Percentiles rank a stretch among this genome's conserved stretches.
phyloP scores from a whole-genome alignment of 1,284 basidiomycete species.

The Garcileccinum viscosum region DNA sequence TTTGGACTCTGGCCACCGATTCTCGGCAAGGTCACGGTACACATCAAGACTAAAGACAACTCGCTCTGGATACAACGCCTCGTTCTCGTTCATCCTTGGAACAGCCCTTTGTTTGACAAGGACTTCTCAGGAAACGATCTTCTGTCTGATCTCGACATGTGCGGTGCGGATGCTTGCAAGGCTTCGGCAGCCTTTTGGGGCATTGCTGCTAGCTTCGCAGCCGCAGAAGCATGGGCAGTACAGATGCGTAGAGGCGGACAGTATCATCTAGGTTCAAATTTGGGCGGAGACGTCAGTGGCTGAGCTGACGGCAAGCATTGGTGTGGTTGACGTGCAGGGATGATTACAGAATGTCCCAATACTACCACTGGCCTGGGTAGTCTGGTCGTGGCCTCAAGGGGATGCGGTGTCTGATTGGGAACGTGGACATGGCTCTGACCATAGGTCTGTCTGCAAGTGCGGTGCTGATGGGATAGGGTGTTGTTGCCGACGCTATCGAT shows the following conservation, averaged over 20 bases:
- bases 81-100: not conserved
- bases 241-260: not conserved
- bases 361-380: no score
- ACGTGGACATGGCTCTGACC: no score
- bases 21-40: not conserved
- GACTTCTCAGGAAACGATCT: not conserved
- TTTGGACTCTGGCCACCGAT: no score
- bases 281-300: not conserved
- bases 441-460: no score
- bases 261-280: not conserved
- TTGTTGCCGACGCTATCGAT: no score
- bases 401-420: no score
- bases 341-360: no score
- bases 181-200: not conserved
- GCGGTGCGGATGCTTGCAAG: not conserved
- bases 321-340: not conserved
- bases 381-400: no score
- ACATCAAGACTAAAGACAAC: not conserved
- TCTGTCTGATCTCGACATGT: not conserved
- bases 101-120: not conserved
- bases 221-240: not conserved
- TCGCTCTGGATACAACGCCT: not conserved
- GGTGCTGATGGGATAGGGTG: no score
- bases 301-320: not conserved
- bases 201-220: not conserved